Percentiles rank a stretch among this genome's conserved stretches.
phyloP scores from a whole-genome alignment of 1,284 basidiomycete genomes.

The Erythrobasidium hasegawianum region DNA sequence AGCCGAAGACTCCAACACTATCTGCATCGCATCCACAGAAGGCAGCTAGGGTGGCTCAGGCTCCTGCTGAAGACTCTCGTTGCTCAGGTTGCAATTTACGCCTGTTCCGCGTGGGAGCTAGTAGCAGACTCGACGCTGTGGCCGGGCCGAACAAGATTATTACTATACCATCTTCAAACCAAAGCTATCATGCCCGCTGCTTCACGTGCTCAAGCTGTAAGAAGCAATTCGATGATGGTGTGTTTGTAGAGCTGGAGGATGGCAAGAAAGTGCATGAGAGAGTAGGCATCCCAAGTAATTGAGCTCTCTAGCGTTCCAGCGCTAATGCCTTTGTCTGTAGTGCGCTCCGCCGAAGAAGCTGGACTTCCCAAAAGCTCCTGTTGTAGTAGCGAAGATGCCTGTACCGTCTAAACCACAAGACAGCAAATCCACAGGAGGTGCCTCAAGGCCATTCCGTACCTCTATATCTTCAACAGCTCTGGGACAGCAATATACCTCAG shows the following conservation, averaged over 20 bases:
- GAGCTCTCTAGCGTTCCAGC: neutral
- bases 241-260: slow-evolving; percentile 15
- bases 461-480: slow-evolving; percentile 6
- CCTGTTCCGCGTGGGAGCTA: slow-evolving; percentile 9
- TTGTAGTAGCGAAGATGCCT: slow-evolving; percentile 4
- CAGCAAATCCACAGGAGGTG: neutral
- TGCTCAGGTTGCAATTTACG: slow-evolving; percentile 22
- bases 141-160: slow-evolving; percentile 7
- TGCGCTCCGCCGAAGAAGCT: slow-evolving; percentile 5
- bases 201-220: slow-evolving; percentile 17
- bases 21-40: too few relatives aligned
- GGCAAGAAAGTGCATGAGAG: slow-evolving; percentile 20
- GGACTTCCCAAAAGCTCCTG: neutral
- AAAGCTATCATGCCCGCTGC: slow-evolving; percentile 17
- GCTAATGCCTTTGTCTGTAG: neutral
- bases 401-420: slow-evolving; percentile 5
- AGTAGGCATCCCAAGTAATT: slow-evolving; percentile 5
- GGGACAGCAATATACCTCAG: slow-evolving; percentile 23
- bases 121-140: too few relatives aligned
- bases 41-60: neutral
- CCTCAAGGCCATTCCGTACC: slow-evolving; percentile 7
- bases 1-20: too few relatives aligned
- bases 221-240: slow-evolving; percentile 9
- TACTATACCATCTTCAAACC: slow-evolving; percentile 1
- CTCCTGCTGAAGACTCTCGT: neutral